These are phyloP conservation scores for Physcomitrellopsis africana DNA, from an alignment of 225 moss, liverwort and hornwort genomes.

Conservation along the genomic window DNA sequence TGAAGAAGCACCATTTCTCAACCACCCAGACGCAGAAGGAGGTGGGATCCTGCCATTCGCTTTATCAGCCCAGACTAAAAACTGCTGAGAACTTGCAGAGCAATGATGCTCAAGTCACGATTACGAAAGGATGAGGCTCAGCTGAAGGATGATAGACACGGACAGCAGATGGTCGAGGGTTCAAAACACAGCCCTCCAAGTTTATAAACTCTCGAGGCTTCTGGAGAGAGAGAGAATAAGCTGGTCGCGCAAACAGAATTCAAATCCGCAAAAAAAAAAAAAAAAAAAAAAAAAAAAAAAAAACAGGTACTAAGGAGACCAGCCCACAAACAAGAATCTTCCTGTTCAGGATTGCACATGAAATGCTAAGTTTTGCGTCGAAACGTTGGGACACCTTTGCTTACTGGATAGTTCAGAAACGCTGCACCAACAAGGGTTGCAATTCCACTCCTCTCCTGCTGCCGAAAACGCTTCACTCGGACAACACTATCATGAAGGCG, in stretches of 20 bases:
- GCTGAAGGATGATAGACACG: not conserved
- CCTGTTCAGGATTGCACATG: not conserved
- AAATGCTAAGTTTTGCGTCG: not conserved
- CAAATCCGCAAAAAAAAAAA: not conserved
- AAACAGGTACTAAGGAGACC: not conserved
- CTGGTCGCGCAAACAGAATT: not conserved
- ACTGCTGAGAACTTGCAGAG: constrained; percentile 3
- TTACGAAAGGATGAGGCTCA: constrained; percentile 11
- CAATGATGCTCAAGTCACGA: constrained; percentile 1
- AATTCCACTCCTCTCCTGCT: not conserved
- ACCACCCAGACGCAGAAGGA: not conserved
- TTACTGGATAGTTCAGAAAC: not conserved
- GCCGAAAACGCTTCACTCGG: not conserved
- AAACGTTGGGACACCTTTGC: not conserved
- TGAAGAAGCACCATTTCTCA: not conserved
- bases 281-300: not conserved
- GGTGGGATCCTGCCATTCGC: not conserved
- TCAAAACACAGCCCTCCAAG: not conserved
- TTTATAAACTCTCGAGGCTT: not conserved
- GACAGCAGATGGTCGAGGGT: not conserved
- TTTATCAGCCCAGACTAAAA: not conserved
- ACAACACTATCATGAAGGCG: not conserved
- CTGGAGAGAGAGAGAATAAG: not conserved
- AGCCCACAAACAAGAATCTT: not conserved
- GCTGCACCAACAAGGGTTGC: not conserved